Evolutionary conservation across 805 yeast species (phyloP).

Genomic region (baker's yeast (Saccharomyces cerevisiae)): DNA sequence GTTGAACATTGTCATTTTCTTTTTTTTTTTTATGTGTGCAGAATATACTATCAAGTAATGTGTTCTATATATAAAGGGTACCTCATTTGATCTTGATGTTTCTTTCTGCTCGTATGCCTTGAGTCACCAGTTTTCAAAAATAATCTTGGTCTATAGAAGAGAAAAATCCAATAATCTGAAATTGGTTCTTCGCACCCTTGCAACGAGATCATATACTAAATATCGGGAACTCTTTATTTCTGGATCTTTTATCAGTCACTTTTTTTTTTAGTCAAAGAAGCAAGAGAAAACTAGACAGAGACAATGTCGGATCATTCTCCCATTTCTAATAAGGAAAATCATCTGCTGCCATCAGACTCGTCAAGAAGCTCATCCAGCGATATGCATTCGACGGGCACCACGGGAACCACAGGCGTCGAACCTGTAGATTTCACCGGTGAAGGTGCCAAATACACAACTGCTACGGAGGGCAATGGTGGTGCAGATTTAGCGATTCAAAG

Average conservation of each 20-base stretch:
- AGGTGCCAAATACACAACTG: conserved; percentile 6
- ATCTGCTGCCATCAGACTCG: conserved; percentile 1
- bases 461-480: conserved; percentile 17
- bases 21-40: not conserved
- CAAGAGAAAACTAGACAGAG: not conserved
- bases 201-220: not conserved
- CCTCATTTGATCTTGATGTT: not conserved
- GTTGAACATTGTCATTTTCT: not conserved
- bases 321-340: not conserved
- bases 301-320: not conserved
- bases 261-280: not conserved
- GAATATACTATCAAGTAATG: not conserved
- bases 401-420: conserved; percentile 9
- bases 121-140: no score
- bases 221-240: not conserved
- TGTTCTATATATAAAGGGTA: not conserved
- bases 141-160: not conserved
- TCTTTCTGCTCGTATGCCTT: not conserved
- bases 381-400: not conserved
- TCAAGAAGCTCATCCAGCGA: conserved; percentile 4
- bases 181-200: not conserved
- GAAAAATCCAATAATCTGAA: not conserved
- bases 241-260: not conserved
- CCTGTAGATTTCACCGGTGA: conserved; percentile 7
- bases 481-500: not conserved